Base-by-base conservation (phyloP, 2,329 filamentous ascomycete genomes). In the Aspergillus brunneoviolaceus region DNA sequence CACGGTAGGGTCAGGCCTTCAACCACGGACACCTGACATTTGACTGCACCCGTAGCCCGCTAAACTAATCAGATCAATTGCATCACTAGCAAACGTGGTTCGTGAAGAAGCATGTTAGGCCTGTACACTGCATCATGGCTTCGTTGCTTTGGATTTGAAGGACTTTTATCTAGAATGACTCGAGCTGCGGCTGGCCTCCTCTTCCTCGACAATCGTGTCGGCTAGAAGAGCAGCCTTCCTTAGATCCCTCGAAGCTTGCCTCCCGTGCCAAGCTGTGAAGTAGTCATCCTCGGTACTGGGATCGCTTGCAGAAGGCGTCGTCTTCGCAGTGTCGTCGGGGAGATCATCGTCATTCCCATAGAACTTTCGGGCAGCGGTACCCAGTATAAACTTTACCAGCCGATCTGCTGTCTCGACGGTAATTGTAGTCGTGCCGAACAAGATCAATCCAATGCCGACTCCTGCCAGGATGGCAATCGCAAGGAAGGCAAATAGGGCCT, bases 401-500 rank as follows among this genome's bases (percentile, higher is more conserved):
- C 87, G 78, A 48, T 70, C 67, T 39, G 83, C 70, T 2, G 81
- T 66, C 1, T 84, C 79, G 5, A 84, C 80, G 55, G 90, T 72
- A 59, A 84, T 69, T 59, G 77, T 79, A 60, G 86, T 88, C 19
- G 81, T 79, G 56, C 85, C 75, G 68, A 85, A 82, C 49, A 92
- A 74, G 19, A 84, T 65, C 54, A 87, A 73, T 55, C 89, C 90
- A 29, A 87, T 79, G 11, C 85, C 54, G 55, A 87, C 76, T n/a
- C 91, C 91, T 55, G 91, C 80, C 19, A 90, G 74, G 33, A 85
- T 82, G 7, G 90, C 91, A 25, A 87, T 82, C 52, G 86, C 87
- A 51, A 92, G 80, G 68, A 82, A 88, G 69, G 83, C 82, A 57
- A 75, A 73, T 21, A 80, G 60, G 51, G 76, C 76, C 80, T 82